Evolutionary conservation across 768 basidiomycete genomes (phyloP), one percentile per base, ranked within the genome.

Genomic region (Coprinellus micaceus): DNA sequence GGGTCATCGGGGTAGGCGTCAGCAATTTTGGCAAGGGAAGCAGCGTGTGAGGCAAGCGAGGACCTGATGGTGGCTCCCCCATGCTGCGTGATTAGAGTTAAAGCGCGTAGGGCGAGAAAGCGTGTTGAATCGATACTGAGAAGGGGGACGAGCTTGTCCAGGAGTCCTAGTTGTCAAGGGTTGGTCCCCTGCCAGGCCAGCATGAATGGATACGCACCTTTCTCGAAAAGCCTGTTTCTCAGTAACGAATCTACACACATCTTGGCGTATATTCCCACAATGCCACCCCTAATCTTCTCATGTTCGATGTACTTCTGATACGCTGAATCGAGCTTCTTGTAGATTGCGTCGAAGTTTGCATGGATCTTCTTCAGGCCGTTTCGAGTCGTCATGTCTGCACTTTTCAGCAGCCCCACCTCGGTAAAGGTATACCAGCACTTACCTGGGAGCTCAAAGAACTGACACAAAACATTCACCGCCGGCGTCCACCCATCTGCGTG

Each of bases 301-400:
- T 81, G 80, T 0, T 68, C 67, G 1, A 57, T 33, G 58, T 80
- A 71, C 13, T 66, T 70, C 1, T 74, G 64, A 60, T 81, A 86
- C 1, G 77, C 70, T 17, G 69, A 69, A 44, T 85, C 79, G 24
- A 86, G 73, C 25, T 73, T 74, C 13, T 66, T 63, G 58, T 79
- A 82, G 37, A 85, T 76, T 2, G 68, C 69, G 43, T 78, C 77
- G 61, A 88, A 86, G 60, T 81, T 77, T 26, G 72, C 69, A 63
- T 87, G 83, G 4, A 86, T 73, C 61, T 81, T 84, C 67, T 84
- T 88, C 58, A 88, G 68, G 13, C 84, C 85, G 62, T 75, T 79
- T 26, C 83, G 73, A 15, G 71, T 80, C 5, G 74, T 72, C 17
- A 86, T 69, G 64, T 86, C 86, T 87, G 3, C 9, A 19, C n/a